Base-by-base conservation (phyloP, 2,329 filamentous ascomycete species). In the Metarhizium anisopliae region DNA sequence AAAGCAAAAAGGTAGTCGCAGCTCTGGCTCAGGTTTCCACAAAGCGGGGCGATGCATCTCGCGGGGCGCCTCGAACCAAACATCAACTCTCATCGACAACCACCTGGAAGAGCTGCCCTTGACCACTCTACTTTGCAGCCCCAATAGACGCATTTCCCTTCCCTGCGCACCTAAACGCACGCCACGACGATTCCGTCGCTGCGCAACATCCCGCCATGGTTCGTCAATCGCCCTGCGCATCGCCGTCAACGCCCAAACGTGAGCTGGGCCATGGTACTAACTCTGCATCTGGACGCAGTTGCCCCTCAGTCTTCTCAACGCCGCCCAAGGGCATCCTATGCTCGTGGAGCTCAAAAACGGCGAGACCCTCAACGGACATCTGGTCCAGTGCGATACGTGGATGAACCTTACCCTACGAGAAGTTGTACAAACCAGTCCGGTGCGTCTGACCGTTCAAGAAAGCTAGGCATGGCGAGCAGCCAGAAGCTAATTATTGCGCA, bases 391-490 rank as follows among this genome's bases (percentile, higher is more conserved):
- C 84, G 94, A 99, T 72, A 99, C 93, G 51, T 99, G 94, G 91
- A 99, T 99, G 94, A 99, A 99, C 76, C 77, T 99, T 64, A 97
- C 93, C 2, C 76, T 99, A 62, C 95, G 94, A 73, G 94, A 97
- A 72, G 95, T 99, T 25, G 90, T 97, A 40, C 93, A 97, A 74
- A 97, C 94, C 18, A 96, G 88, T 69, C 86, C 93, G 29, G 84
- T 87, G 73, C 53, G 78, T 53, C 38, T 16, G 10, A 14, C 45
- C 25, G 8, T 3, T 6, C 16, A 2, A 20, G n/a, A 25, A 11
- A 25, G 52, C 45, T 6, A 6, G 18, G 8, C 16, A 11, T 45
- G 18, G 42, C 42, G 7, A 18, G 6, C 8, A 14, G 16, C 13
- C 18, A 45, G 36, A 38, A 25, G 18, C 49, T 57, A 35, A 52